Percentiles rank a stretch among this genome's conserved stretches.
phyloP scores from a whole-genome alignment of 768 basidiomycete genomes.

The Xerocomus potaroensis region DNA sequence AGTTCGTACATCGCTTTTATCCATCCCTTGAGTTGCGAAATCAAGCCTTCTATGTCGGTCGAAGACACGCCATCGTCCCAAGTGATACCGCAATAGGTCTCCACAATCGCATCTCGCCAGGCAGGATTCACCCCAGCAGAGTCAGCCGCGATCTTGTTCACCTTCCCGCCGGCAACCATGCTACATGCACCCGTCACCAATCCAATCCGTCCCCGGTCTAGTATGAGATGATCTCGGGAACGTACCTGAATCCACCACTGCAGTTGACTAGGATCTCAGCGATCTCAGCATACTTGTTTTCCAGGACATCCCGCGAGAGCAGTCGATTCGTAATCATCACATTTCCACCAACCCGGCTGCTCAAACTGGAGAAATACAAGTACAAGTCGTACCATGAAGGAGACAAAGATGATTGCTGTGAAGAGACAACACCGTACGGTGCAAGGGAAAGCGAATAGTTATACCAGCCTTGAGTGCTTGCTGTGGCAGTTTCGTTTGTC shows the following conservation, averaged over 20 bases:
- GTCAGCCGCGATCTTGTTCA: constrained; percentile 33
- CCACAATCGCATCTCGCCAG: constrained; percentile 40
- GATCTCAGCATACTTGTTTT: constrained; percentile 3
- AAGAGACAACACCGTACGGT: constrained; percentile 3
- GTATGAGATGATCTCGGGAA: too few relatives aligned
- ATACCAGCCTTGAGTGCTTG: constrained; percentile 34
- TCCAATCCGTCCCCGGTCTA: too few relatives aligned
- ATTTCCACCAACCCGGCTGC: neutral
- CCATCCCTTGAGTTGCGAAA: constrained; percentile 13
- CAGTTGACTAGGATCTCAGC: constrained; percentile 8
- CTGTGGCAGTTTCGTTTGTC: constrained; percentile 32
- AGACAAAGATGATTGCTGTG: neutral
- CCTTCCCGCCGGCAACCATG: constrained; percentile 41
- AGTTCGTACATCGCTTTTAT: constrained; percentile 31
- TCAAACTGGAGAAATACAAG: neutral
- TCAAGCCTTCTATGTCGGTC: constrained; percentile 10
- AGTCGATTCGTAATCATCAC: constrained; percentile 4
- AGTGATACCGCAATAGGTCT: constrained; percentile 20
- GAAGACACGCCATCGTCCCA: constrained; percentile 22
- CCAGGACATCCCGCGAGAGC: constrained; percentile 9
- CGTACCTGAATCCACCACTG: constrained; percentile 3
- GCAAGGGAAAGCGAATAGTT: constrained; percentile 16
- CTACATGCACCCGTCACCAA: constrained; percentile 17
- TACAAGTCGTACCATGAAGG: constrained; percentile 11
- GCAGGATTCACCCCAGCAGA: constrained; percentile 43